Evolutionary conservation across 1,284 basidiomycete species (phyloP).

Genomic region (Microbotryum saponariae): DNA sequence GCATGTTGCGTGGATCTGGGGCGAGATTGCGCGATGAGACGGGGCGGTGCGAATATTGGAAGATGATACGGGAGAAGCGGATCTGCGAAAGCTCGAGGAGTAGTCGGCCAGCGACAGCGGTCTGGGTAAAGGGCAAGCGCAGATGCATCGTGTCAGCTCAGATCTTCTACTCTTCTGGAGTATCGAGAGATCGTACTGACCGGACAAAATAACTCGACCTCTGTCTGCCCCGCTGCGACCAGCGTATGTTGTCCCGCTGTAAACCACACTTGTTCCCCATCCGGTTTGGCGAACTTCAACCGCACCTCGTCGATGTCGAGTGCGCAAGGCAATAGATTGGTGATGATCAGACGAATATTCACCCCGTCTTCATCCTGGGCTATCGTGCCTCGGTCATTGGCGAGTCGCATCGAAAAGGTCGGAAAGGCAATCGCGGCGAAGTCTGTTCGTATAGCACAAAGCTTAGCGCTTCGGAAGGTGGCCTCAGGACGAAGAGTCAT

Average conservation of each 20-base stretch:
- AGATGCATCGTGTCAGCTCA: neutral
- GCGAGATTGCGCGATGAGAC: slow-evolving; percentile 31
- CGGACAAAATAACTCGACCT: slow-evolving; percentile 56
- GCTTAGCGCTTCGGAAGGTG: neutral
- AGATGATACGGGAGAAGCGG: slow-evolving; percentile 38
- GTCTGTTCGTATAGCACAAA: slow-evolving; percentile 46
- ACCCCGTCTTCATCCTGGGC: slow-evolving; percentile 58
- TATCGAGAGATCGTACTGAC: slow-evolving; percentile 47
- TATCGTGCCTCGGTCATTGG: slow-evolving; percentile 45
- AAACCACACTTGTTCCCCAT: slow-evolving; percentile 46
- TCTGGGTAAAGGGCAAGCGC: slow-evolving; percentile 44
- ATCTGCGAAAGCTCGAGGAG: slow-evolving; percentile 38
- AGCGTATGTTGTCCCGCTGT: slow-evolving; percentile 43
- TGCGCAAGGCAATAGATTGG: slow-evolving; percentile 62
- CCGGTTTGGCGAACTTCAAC: slow-evolving; percentile 40
- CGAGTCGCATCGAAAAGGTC: slow-evolving; percentile 51
- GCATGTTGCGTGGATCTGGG: slow-evolving; percentile 42
- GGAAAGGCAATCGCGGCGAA: slow-evolving; percentile 60
- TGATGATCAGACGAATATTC: slow-evolving; percentile 52
- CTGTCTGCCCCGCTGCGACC: slow-evolving; percentile 50
- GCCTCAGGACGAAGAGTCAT: no score
- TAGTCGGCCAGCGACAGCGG: slow-evolving; percentile 52
- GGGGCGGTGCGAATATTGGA: slow-evolving; percentile 37
- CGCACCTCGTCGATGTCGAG: slow-evolving; percentile 36
- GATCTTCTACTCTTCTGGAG: no score